Percentiles rank a stretch among this genome's conserved stretches.
phyloP scores from a whole-genome alignment of 805 yeast species.

The Alloascoidea africana region DNA sequence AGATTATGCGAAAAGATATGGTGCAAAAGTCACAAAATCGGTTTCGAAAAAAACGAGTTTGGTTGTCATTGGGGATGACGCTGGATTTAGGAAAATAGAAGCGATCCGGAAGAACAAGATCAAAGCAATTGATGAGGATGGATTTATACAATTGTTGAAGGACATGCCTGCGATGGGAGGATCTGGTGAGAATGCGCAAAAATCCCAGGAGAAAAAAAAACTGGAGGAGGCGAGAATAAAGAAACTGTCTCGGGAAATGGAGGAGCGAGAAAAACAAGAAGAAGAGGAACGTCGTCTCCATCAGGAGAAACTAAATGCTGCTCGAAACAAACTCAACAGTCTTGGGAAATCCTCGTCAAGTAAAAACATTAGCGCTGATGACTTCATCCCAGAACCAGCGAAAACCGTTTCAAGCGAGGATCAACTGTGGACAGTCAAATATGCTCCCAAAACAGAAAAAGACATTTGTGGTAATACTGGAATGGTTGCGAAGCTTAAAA shows the following conservation, averaged over 20 bases:
- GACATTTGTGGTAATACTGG: conserved; percentile 91
- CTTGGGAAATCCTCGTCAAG: conserved; percentile 1
- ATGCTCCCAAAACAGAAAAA: conserved; percentile 64
- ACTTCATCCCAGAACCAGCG: neutral
- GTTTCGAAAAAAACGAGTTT: conserved; percentile 75
- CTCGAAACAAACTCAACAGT: too few relatives aligned
- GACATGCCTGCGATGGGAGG: conserved; percentile 93
- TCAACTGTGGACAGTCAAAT: conserved; percentile 82
- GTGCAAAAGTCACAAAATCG: conserved; percentile 81
- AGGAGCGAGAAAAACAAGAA: conserved; percentile 26
- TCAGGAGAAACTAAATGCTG: too few relatives aligned
- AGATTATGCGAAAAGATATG: conserved; percentile 65
- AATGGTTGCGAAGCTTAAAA: conserved; percentile 43
- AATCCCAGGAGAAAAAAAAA: conserved; percentile 52
- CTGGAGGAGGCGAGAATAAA: conserved; percentile 46
- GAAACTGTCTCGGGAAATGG: conserved; percentile 33
- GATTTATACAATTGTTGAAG: conserved; percentile 57
- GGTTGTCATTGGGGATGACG: conserved; percentile 88
- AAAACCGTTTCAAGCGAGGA: conserved; percentile 3
- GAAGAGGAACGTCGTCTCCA: conserved; percentile 7
- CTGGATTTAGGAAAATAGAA: conserved; percentile 89
- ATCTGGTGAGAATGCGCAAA: conserved; percentile 59
- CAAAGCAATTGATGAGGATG: conserved; percentile 78
- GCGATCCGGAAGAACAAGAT: conserved; percentile 59
- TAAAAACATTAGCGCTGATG: neutral